Evolutionary conservation across 176 grass and related monocot genomes (phyloP), one percentile per base, ranked within the genome.

Genomic region (Phyllostachys edulis): DNA sequence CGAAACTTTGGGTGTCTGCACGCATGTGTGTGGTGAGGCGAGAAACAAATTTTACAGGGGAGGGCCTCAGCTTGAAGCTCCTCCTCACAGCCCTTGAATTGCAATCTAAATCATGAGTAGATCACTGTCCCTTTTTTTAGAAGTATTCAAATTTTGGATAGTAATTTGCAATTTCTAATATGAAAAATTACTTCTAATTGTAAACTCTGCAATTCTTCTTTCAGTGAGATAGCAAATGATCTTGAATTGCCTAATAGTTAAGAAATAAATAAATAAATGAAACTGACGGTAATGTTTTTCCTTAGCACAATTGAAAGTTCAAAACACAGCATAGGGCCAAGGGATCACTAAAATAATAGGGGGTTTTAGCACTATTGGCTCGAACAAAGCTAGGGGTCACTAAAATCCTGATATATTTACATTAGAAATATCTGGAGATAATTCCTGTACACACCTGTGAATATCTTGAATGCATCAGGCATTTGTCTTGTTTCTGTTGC

Each of bases 381-480:
- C 20, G 6, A 61, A 5, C 13, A 46, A 62, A 71, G 15, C 17
- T 44, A 71, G 29, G 20, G 26, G 2, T 71, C 17, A 82, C 10
- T 73, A 49, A 47, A 42, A 12, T 64, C 21, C 18, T 50, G 2
- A 7, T 24, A 36, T 45, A 14, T 56, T 56, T 55, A 16, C 7
- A n/a, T 63, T 39, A 32, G 18, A 70, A 38, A 41, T 59, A 37
- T 49, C 36, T 21, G 42, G 40, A 78, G 63, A 38, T 41, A n/a
- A 38, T 6, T 65, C 51, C 62, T 41, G 24, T 55, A 71, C 38
- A 67, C 24, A 97, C 95, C n/a, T 90, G 89, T 91, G 69, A 97
- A 97, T 88, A 97, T 80, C 78, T 88, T 92, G 88, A 97, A 97
- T 64, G 90, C 74, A 86, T 91, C 82, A 20, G 92, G 95, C 67